phyloP scores from a whole-genome alignment of 148 eudicot species.

The Talinum fruticosum region DNA sequence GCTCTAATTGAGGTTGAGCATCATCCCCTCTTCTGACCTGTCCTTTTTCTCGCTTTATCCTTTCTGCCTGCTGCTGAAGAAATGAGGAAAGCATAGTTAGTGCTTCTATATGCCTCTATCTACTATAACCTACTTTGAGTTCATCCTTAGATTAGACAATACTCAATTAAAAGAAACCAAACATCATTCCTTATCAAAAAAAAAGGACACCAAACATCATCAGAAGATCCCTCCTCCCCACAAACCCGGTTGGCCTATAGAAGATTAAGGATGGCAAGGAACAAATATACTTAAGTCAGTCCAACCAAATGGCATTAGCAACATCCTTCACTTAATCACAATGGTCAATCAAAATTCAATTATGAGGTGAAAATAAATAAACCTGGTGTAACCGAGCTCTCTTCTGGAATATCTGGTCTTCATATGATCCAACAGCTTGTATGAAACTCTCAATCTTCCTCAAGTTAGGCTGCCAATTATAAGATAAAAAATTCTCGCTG shows the following conservation, averaged over 20 bases:
- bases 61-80: slow-evolving; percentile 75
- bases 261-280: not conserved
- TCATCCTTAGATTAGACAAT: not conserved
- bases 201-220: slow-evolving; percentile 3
- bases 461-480: slow-evolving; percentile 61
- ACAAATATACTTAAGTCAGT: not conserved
- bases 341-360: not conserved
- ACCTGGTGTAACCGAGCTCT: slow-evolving; percentile 89
- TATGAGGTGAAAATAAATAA: slow-evolving; percentile 2
- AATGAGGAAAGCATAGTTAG: not conserved
- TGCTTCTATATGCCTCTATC: not conserved
- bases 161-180: not conserved
- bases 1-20: slow-evolving; percentile 56
- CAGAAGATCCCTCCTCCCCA: not conserved
- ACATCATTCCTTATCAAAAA: too few relatives aligned
- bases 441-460: slow-evolving; percentile 76
- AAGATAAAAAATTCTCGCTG: not conserved
- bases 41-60: slow-evolving; percentile 72
- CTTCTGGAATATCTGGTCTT: slow-evolving; percentile 86
- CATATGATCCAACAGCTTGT: slow-evolving; percentile 95
- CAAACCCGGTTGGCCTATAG: too few relatives aligned
- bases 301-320: not conserved
- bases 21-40: slow-evolving; percentile 86
- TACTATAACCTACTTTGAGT: not conserved
- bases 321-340: not conserved